Evolutionary conservation across 371 early-diverging fungal genomes (phyloP).

Genomic region (Syncephalis fuscata): DNA sequence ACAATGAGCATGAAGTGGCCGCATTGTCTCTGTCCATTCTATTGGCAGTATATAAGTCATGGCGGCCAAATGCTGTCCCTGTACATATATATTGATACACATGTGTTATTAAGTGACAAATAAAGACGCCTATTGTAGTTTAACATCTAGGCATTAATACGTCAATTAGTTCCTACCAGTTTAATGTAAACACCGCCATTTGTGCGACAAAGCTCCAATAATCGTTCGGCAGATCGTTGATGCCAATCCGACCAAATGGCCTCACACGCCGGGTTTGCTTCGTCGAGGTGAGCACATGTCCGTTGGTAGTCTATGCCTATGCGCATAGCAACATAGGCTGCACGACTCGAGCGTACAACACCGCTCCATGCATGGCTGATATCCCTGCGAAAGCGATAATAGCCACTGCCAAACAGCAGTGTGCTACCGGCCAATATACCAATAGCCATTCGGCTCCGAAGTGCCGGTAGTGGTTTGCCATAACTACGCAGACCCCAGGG

Average conservation of each 20-base stretch:
- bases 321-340: no score
- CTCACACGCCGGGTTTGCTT: background rate
- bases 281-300: no score
- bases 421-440: no score
- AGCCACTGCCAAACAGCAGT: no score
- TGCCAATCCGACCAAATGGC: conserved; percentile 11
- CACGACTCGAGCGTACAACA: no score
- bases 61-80: conserved; percentile 75
- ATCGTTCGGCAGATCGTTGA: conserved; percentile 29
- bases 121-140: no score
- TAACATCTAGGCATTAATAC: background rate
- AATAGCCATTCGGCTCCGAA: no score
- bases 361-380: no score
- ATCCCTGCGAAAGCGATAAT: no score
- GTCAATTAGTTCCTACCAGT: conserved; percentile 18
- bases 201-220: conserved; percentile 29
- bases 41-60: conserved; percentile 71
- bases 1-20: conserved; percentile 73
- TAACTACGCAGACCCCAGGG: no score
- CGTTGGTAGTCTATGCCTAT: no score
- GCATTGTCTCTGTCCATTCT: conserved; percentile 78
- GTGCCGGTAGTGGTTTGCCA: no score
- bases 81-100: background rate
- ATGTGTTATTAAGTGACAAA: background rate
- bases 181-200: conserved; percentile 90